Percentiles rank a stretch among this genome's conserved stretches.
phyloP scores from a whole-genome alignment of 2,329 filamentous ascomycete genomes.

The Colletotrichum lupini region DNA sequence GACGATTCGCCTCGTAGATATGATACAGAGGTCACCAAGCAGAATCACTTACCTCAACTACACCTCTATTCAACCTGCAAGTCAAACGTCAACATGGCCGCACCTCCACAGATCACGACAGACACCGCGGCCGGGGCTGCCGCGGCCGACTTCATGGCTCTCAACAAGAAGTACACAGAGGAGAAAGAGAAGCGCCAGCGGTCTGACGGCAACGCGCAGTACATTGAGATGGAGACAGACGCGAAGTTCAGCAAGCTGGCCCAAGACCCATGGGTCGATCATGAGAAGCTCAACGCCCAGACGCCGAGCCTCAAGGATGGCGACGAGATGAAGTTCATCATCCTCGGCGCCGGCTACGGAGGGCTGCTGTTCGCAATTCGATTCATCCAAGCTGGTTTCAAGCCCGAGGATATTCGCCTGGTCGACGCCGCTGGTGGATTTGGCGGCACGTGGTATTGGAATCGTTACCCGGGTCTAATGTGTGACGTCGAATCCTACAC shows the following conservation, averaged over 20 bases:
- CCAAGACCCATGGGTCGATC: constrained; percentile 49
- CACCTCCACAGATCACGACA: neutral
- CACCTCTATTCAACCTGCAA: neutral
- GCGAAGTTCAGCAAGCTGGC: constrained; percentile 40
- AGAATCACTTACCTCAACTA: neutral
- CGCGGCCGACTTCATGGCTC: constrained; percentile 33
- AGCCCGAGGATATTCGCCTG: constrained; percentile 50
- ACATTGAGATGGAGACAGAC: constrained; percentile 42
- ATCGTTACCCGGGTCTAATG: constrained; percentile 59
- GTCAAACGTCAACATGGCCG: neutral
- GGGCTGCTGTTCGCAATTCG: constrained; percentile 46
- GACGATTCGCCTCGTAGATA: neutral
- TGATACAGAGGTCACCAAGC: neutral
- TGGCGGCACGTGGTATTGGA: constrained; percentile 65
- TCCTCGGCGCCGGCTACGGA: constrained; percentile 50
- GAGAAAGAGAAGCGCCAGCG: constrained; percentile 49
- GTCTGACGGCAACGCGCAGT: constrained; percentile 46
- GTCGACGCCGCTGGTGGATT: constrained; percentile 56
- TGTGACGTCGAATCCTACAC: constrained; percentile 70
- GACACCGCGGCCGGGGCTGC: constrained; percentile 7
- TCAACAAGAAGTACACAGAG: constrained; percentile 45
- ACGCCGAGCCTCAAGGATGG: constrained; percentile 40
- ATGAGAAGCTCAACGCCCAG: constrained; percentile 43
- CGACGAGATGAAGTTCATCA: constrained; percentile 42
- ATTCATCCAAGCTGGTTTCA: constrained; percentile 40